These are phyloP conservation scores for Wickerhamomyces chambardii DNA, from an alignment of 805 yeast species.

Conservation along the genomic window DNA sequence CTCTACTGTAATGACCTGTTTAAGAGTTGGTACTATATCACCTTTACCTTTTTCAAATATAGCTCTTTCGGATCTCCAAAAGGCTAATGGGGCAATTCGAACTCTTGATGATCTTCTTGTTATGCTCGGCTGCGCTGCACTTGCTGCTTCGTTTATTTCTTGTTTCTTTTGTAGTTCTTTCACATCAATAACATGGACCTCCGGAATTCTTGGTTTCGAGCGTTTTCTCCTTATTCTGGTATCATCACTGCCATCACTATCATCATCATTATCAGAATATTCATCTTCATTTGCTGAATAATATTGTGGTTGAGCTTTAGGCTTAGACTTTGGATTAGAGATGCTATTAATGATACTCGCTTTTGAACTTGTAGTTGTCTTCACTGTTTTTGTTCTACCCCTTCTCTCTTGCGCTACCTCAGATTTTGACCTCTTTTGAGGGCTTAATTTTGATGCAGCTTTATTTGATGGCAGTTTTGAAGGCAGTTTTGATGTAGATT, in stretches of 20 bases:
- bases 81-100: conserved; percentile 64
- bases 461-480: no score
- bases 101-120: conserved; percentile 61
- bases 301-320: no score
- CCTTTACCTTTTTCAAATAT: conserved; percentile 37
- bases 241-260: conserved; percentile 1
- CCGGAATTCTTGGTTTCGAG: not conserved
- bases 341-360: not conserved
- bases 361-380: not conserved
- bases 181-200: conserved; percentile 10
- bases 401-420: no score
- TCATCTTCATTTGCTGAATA: conserved; percentile 2
- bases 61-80: conserved; percentile 77
- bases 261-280: conserved; percentile 1
- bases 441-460: no score
- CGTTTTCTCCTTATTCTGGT: conserved; percentile 3
- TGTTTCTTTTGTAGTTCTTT: conserved; percentile 10
- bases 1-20: conserved; percentile 41
- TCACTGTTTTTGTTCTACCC: no score
- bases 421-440: no score
- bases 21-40: conserved; percentile 45
- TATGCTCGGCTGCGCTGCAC: no score
- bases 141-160: conserved; percentile 1
- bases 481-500: no score
- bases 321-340: no score